Conservation (phyloP, 305 asterid species). For the Galium porrigens region DNA sequence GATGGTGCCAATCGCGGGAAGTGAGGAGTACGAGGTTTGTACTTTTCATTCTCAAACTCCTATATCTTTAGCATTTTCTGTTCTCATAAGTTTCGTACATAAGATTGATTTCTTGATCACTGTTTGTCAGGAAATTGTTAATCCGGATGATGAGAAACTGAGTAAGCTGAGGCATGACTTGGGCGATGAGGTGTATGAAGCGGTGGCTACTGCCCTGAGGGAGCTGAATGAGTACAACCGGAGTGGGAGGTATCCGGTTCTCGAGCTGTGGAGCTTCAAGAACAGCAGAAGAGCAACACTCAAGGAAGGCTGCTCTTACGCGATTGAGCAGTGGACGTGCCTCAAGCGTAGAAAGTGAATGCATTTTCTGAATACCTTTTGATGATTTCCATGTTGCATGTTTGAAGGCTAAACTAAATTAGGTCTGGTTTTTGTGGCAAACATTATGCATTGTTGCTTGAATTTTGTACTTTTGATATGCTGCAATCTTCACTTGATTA, state of each 20-base stretch:
- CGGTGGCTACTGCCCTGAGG: constrained; percentile 17
- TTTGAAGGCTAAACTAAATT: neutral
- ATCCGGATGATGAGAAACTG: constrained; percentile 24
- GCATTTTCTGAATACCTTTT: neutral
- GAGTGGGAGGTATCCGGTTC: constrained; percentile 23
- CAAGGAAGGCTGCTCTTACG: constrained; percentile 19
- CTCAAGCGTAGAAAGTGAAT: constrained; percentile 14
- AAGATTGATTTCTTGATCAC: neutral
- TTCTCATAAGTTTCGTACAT: neutral
- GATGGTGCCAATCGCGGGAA: constrained; percentile 11
- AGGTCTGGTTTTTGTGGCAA: neutral
- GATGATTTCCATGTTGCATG: neutral
- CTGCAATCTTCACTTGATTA: neutral
- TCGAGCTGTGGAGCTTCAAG: constrained; percentile 26
- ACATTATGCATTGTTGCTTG: neutral
- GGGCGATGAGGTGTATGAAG: constrained; percentile 18
- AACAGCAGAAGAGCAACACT: constrained; percentile 22
- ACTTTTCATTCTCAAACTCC: neutral
- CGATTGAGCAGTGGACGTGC: constrained; percentile 15
- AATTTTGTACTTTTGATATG: neutral
- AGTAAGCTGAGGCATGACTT: constrained; percentile 11
- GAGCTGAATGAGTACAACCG: constrained; percentile 37
- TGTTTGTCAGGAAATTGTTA: constrained; percentile 16
- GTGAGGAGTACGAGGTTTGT: constrained; percentile 12
- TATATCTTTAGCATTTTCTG: neutral